These are phyloP conservation scores for Thraustochytrium sp. DNA, from an alignment of 352 stramenopile genomes.

Conservation along the genomic window DNA sequence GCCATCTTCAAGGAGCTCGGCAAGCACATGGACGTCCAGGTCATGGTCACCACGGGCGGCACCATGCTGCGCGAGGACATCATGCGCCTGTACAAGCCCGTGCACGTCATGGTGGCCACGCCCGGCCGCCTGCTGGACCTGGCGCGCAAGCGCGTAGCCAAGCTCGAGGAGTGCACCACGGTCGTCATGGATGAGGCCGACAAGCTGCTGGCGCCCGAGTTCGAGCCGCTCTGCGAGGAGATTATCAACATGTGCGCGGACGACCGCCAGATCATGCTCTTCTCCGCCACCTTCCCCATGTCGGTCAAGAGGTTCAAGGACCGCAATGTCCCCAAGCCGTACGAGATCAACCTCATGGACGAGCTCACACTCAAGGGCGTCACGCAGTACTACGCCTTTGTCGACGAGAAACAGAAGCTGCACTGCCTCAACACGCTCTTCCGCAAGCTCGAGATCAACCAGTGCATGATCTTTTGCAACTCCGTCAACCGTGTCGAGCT, in stretches of 20 bases:
- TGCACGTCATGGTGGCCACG: conserved; percentile 98
- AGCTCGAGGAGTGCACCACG: conserved; percentile 90
- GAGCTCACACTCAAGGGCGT: conserved; percentile 97
- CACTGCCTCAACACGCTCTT: conserved; percentile 99
- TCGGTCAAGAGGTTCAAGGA: conserved; percentile 98
- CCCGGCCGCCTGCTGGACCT: conserved; percentile 97
- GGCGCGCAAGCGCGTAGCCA: conserved; percentile 93
- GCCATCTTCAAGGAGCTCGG: conserved; percentile 95
- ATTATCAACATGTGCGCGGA: conserved; percentile 85
- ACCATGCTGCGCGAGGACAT: conserved; percentile 99
- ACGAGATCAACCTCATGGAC: conserved; percentile 99
- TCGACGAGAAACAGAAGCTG: conserved; percentile 98
- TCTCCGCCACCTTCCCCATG: conserved; percentile 98
- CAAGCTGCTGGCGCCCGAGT: conserved; percentile 97
- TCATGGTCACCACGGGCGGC: conserved; percentile 96
- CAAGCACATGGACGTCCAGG: conserved; percentile 91
- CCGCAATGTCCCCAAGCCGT: conserved; percentile 81
- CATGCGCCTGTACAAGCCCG: conserved; percentile 97
- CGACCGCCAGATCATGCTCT: conserved; percentile 97
- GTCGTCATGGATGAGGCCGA: conserved; percentile 99
- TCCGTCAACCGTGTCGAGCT: conserved; percentile 98
- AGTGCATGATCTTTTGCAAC: conserved; percentile 99
- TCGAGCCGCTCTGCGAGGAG: conserved; percentile 94
- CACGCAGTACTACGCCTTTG: conserved; percentile 99
- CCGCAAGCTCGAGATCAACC: conserved; percentile 95